Evolutionary conservation across 768 basidiomycete genomes (phyloP).

Genomic region (Trametes punicea): DNA sequence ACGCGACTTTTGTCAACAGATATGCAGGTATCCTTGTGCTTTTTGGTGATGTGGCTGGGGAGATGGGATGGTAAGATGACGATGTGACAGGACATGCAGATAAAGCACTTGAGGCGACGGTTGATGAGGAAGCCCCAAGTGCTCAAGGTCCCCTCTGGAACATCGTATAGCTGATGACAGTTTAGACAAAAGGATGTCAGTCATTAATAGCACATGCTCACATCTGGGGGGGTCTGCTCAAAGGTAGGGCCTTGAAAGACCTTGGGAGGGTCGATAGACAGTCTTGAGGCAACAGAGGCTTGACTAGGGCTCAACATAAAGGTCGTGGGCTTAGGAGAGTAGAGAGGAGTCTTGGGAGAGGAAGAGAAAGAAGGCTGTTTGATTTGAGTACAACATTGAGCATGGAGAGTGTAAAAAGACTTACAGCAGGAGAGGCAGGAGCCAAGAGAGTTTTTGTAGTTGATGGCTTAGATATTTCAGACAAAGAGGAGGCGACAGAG

Average conservation of each 20-base stretch:
- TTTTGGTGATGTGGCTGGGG: not conserved
- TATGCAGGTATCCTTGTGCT: not conserved
- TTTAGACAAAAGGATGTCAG: not conserved
- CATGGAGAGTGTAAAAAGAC: not conserved
- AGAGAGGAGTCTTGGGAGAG: not conserved
- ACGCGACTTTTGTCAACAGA: not conserved
- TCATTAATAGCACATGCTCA: not conserved
- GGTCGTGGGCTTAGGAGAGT: not conserved
- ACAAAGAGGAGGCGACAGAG: not conserved
- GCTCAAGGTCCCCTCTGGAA: not conserved
- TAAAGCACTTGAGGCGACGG: not conserved
- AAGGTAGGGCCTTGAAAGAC: not conserved
- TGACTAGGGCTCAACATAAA: not conserved
- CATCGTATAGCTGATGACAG: not conserved
- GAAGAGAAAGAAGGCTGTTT: not conserved
- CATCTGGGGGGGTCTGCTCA: not conserved
- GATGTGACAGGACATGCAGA: not conserved
- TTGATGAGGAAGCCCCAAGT: constrained; percentile 4
- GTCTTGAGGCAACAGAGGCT: not conserved
- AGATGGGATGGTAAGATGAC: not conserved
- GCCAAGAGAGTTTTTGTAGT: not conserved
- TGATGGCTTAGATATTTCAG: too few species aligned
- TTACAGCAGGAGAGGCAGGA: not conserved
- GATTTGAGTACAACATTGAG: not conserved
- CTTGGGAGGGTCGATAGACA: not conserved